Evolutionary conservation across 495 filamentous ascomycete species (phyloP).

Genomic region (Neurospora sp.): DNA sequence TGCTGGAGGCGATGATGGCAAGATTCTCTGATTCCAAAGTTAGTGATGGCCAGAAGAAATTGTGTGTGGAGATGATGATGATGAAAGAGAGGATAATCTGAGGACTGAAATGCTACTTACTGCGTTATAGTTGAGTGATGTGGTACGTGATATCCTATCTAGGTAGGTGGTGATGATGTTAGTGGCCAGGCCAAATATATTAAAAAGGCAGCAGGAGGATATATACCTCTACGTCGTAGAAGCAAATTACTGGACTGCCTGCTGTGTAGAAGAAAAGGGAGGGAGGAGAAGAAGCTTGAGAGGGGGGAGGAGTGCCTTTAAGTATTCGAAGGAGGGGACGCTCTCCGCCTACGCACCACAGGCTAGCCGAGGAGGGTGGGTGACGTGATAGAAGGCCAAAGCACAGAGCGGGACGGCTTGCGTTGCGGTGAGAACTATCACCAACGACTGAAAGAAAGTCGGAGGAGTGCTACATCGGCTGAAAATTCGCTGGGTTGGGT

Average conservation of each 20-base stretch:
- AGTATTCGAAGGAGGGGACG: neutral
- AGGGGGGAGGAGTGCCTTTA: neutral
- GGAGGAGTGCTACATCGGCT: neutral
- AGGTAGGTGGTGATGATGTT: no score
- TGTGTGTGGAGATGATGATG: no score
- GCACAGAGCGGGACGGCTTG: neutral
- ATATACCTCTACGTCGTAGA: neutral
- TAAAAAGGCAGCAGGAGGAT: neutral
- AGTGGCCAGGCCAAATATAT: no score
- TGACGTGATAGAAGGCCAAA: neutral
- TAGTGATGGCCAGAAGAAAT: no score
- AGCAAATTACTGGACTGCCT: neutral
- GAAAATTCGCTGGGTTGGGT: neutral
- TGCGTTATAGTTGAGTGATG: no score
- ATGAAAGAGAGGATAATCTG: no score
- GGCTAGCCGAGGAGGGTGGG: neutral
- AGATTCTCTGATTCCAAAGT: no score
- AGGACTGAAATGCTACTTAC: no score
- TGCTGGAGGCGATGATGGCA: no score
- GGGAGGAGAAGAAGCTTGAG: neutral
- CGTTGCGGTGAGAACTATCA: neutral
- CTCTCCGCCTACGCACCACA: neutral
- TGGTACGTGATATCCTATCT: no score
- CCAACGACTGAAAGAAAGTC: neutral
- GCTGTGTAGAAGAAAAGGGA: neutral